A percentile compares a stretch with the other conserved stretches of the same genome.
phyloP scores from a whole-genome alignment of 2,329 filamentous ascomycete genomes.

The Hypoxylon sp. region DNA sequence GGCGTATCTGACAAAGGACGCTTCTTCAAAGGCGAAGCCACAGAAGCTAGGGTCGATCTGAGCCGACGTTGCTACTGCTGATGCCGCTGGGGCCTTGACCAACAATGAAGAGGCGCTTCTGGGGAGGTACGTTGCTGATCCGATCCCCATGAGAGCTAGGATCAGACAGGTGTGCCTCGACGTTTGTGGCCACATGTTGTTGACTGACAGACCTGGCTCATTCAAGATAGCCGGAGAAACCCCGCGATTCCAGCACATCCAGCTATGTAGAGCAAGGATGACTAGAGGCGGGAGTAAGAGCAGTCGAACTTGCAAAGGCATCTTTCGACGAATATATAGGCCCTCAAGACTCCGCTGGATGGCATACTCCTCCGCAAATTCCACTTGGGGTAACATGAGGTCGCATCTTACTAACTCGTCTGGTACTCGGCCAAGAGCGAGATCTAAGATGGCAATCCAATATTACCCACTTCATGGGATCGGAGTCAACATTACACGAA shows the following conservation, averaged over 20 bases:
- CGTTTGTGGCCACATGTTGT: conserved; percentile 34
- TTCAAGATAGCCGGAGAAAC: conserved; percentile 1
- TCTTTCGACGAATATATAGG: conserved; percentile 38
- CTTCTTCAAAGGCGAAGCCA: conserved; percentile 53
- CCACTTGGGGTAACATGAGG: conserved; percentile 24
- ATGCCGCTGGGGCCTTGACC: conserved; percentile 36
- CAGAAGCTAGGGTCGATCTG: conserved; percentile 48
- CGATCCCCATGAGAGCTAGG: conserved; percentile 34
- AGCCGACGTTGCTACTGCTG: conserved; percentile 39
- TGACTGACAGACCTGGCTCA: neutral
- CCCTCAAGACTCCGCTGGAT: conserved; percentile 9
- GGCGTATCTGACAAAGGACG: conserved; percentile 53
- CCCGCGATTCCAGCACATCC: neutral
- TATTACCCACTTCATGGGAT: conserved; percentile 21
- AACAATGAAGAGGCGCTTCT: conserved; percentile 28
- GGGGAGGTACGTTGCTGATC: conserved; percentile 38
- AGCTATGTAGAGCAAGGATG: neutral
- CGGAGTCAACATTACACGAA: conserved; percentile 24
- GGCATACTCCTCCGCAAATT: conserved; percentile 22
- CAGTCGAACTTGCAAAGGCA: conserved; percentile 20
- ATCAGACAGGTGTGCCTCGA: conserved; percentile 28
- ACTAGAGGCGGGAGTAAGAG: neutral
- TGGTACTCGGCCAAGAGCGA: conserved; percentile 9
- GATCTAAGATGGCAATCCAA: conserved; percentile 21
- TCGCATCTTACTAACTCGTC: conserved; percentile 28